Conservation (phyloP, 768 basidiomycete genomes). For the Multifurca ochricompacta region DNA sequence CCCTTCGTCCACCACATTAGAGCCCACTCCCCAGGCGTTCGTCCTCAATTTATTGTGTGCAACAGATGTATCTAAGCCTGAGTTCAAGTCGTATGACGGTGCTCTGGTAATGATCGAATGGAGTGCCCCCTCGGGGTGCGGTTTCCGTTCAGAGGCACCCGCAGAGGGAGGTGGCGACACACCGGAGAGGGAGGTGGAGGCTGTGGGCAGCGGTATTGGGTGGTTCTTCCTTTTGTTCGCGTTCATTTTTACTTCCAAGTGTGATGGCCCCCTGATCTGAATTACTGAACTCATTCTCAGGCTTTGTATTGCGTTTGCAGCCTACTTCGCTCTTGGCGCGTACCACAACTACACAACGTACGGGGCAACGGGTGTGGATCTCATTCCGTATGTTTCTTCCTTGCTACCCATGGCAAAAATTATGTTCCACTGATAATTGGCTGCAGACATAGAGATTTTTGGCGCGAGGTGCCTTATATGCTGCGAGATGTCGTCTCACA, state of each 20-base stretch:
- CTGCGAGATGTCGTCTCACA: constrained; percentile 69
- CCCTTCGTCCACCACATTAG: constrained; percentile 39
- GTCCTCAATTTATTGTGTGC: constrained; percentile 54
- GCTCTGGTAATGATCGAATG: constrained; percentile 51
- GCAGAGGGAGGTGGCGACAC: constrained; percentile 26
- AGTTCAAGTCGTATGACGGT: constrained; percentile 54
- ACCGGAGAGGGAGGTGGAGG: constrained; percentile 20
- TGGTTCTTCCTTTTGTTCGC: constrained; percentile 84
- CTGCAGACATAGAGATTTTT: constrained; percentile 77
- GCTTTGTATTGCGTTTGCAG: constrained; percentile 53
- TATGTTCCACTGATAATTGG: constrained; percentile 2
- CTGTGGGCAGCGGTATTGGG: constrained; percentile 66
- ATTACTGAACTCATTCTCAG: constrained; percentile 34
- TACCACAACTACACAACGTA: constrained; percentile 88
- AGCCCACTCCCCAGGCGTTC: constrained; percentile 48
- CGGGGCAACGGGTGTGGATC: constrained; percentile 73
- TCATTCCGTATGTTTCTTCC: constrained; percentile 64
- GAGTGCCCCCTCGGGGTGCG: constrained; percentile 55
- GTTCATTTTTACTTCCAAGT: neutral
- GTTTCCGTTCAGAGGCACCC: constrained; percentile 24
- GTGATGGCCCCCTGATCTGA: constrained; percentile 1
- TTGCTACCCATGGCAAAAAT: constrained; percentile 2
- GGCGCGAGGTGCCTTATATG: constrained; percentile 86
- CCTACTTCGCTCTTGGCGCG: constrained; percentile 71
- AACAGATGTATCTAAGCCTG: constrained; percentile 34